These are phyloP conservation scores for Erodium trifolium DNA, from an alignment of 441 rosid genomes.

Conservation along the genomic window DNA sequence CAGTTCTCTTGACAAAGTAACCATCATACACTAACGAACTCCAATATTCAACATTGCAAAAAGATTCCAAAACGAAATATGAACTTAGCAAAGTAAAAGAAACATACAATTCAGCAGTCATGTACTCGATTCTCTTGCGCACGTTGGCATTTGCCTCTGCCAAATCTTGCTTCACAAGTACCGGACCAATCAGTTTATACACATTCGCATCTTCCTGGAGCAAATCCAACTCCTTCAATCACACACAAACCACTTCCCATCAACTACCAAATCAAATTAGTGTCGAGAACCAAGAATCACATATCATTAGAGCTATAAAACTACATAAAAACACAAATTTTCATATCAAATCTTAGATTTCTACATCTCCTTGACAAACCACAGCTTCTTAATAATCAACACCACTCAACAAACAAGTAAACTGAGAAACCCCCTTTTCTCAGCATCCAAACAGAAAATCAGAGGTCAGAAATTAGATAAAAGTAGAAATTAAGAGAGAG, in stretches of 20 bases:
- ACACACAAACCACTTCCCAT: conserved; percentile 1
- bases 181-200: conserved; percentile 84
- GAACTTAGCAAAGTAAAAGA: background rate
- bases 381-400: too few species aligned
- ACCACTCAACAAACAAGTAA: background rate
- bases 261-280: background rate
- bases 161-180: conserved; percentile 90
- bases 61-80: background rate
- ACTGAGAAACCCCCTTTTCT: background rate
- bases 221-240: conserved; percentile 66
- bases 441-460: background rate
- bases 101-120: conserved; percentile 79
- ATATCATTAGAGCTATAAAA: background rate
- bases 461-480: background rate
- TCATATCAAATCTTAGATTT: background rate
- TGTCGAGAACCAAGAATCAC: background rate
- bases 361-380: too few species aligned
- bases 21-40: background rate
- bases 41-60: background rate
- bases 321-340: background rate
- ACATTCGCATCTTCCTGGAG: conserved; percentile 79
- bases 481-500: background rate
- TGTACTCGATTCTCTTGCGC: conserved; percentile 86
- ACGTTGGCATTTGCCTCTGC: conserved; percentile 98
- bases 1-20: background rate